Base-by-base conservation (phyloP, 257 asterid genomes). In the Voacanga thouarsii region DNA sequence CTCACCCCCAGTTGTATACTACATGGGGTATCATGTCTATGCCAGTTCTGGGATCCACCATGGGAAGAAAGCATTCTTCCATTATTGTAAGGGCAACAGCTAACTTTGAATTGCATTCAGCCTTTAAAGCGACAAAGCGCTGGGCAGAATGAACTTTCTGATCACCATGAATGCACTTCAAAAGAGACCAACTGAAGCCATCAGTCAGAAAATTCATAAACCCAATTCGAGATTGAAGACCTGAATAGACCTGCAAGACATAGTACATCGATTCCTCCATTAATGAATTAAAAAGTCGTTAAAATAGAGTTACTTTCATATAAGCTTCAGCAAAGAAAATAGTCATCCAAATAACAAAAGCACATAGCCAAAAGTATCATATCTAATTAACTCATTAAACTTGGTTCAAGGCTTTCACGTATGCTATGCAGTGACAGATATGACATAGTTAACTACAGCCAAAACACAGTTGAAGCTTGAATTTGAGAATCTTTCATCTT, bases 11-110 rank as follows among this genome's bases (percentile, higher is more conserved):
- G 86, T 90, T 93, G 88, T 90, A 96, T 64, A 96, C 89, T 65
- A 96, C 97, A 87, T 96, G 99, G 75, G 99, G 97, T 77, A 96
- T 90, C 99, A 96, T 92, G 88, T 93, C 94, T 74, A 96, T 88
- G 82, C 97, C 99, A 56, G 99, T 93, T 83, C 95, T 93, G 61
- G 85, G 85, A 81, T 96, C 99, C 82, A 96, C 94, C 99, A 96
- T 96, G 7, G 98, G 97, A 64, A 92, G 95, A 86, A 96, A 96
- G 85, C 99, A 93, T 77, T 96, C 99, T 88, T 96, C 97, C 94
- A 96, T 87, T 47, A 96, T 90, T 11, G 98, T 93, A 87, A 93
- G 92, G 41, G 98, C 97, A 87, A 93, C 98, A 76, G 99, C 97
- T 83, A 96, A 82, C 82, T 93, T 96, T 43, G 99, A 90, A 86